Percentiles rank a stretch among this genome's conserved stretches.
phyloP scores from a whole-genome alignment of 176 grass and related monocot genomes.

The Triticum dicoccoides region DNA sequence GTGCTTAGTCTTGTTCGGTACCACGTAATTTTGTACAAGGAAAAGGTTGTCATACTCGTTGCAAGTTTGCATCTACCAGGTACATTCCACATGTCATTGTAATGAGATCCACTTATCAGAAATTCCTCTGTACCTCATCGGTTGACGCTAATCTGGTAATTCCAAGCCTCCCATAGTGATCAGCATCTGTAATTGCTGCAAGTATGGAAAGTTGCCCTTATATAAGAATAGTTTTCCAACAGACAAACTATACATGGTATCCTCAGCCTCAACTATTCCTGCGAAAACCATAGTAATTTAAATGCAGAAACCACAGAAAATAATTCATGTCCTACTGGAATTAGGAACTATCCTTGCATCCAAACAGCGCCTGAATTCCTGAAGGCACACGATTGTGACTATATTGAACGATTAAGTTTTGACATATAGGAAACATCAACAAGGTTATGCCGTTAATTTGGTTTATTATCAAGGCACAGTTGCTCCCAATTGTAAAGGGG shows the following conservation, averaged over 20 bases:
- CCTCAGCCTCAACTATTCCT: not conserved
- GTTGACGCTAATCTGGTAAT: conserved; percentile 53
- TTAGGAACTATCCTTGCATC: not conserved
- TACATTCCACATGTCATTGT: not conserved
- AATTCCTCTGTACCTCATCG: conserved; percentile 46
- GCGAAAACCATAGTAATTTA: not conserved
- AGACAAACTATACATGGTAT: not conserved
- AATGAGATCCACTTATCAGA: not conserved
- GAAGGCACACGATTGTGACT: not conserved
- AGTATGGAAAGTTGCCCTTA: conserved; percentile 1
- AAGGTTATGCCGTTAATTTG: not conserved
- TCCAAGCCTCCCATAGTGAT: conserved; percentile 88
- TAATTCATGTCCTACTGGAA: not conserved
- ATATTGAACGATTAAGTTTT: not conserved
- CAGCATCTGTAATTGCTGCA: conserved; percentile 86
- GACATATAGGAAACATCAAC: not conserved
- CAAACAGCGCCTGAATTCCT: not conserved
- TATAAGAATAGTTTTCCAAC: not conserved
- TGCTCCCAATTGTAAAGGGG: not conserved
- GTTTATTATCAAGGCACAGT: not conserved
- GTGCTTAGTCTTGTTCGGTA: not conserved
- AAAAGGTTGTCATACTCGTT: not conserved
- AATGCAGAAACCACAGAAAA: not conserved
- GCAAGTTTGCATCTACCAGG: not conserved
- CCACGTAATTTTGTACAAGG: not conserved